phyloP scores from a whole-genome alignment of 257 asterid genomes.

The Solanum rostratum region DNA sequence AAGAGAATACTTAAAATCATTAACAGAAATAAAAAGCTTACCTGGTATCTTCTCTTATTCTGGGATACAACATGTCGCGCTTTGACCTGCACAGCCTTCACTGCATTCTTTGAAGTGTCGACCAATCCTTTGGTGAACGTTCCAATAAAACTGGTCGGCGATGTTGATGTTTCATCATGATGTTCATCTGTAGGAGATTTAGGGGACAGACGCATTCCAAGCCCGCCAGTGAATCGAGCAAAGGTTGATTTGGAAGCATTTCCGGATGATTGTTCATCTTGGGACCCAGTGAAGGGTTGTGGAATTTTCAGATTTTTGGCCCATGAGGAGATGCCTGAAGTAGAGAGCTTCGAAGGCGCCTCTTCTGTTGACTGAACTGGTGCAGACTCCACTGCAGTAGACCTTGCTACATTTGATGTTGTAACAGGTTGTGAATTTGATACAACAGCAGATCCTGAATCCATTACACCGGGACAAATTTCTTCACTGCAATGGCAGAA shows the following conservation, averaged over 20 bases:
- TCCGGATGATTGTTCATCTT: constrained; percentile 56
- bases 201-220: constrained; percentile 72
- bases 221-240: constrained; percentile 68
- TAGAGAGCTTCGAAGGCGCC: constrained; percentile 49
- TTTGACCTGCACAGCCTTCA: constrained; percentile 92
- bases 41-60: constrained; percentile 99
- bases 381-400: constrained; percentile 30
- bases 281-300: constrained; percentile 66
- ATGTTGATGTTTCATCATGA: constrained; percentile 49
- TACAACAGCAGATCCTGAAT: constrained; percentile 38
- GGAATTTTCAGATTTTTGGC: constrained; percentile 83
- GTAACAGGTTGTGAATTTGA: constrained; percentile 23
- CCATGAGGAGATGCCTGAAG: constrained; percentile 85
- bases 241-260: constrained; percentile 55
- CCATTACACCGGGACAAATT: constrained; percentile 28
- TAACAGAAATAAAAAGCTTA: constrained; percentile 4
- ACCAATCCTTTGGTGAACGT: constrained; percentile 85
- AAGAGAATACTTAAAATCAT: neutral
- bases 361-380: constrained; percentile 32
- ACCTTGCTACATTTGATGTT: constrained; percentile 17
- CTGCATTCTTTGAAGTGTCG: constrained; percentile 90
- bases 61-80: constrained; percentile 99
- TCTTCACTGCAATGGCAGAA: neutral
- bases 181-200: constrained; percentile 61
- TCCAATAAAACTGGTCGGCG: constrained; percentile 66